Conservation (phyloP, 345 rosid species). For the Rhizophora apiculata region DNA sequence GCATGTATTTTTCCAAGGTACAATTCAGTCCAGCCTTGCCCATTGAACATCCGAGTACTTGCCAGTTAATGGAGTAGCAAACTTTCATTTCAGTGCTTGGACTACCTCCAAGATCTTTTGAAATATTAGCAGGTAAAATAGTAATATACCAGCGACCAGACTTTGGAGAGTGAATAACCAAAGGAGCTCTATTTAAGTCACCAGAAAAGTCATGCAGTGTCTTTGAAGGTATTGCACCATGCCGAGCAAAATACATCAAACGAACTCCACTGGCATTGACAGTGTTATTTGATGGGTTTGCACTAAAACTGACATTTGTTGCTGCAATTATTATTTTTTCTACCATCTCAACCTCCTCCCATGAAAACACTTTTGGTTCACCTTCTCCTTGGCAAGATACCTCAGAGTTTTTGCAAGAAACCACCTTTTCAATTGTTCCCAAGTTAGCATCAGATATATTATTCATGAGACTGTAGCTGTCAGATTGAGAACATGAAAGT, state of each 20-base stretch:
- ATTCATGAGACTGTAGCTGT: constrained; percentile 28
- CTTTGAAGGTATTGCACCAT: constrained; percentile 72
- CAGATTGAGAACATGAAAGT: constrained; percentile 58
- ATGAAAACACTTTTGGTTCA: constrained; percentile 58
- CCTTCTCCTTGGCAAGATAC: constrained; percentile 50
- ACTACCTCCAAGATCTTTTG: constrained; percentile 34
- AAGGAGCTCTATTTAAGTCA: constrained; percentile 47
- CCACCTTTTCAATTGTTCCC: constrained; percentile 35
- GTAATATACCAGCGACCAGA: constrained; percentile 81
- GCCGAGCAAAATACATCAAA: constrained; percentile 65
- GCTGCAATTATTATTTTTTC: constrained; percentile 56
- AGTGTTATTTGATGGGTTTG: constrained; percentile 32
- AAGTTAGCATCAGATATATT: constrained; percentile 17
- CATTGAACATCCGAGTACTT: constrained; percentile 61
- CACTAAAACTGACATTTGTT: constrained; percentile 31
- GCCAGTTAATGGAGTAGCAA: constrained; percentile 67
- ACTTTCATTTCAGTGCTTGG: constrained; percentile 31
- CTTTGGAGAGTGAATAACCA: constrained; percentile 62
- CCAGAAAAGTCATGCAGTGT: constrained; percentile 67
- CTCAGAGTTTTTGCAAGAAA: constrained; percentile 57
- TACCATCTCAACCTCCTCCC: constrained; percentile 56
- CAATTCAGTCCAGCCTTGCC: constrained; percentile 87
- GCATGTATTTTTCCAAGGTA: constrained; percentile 51
- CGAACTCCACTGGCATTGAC: constrained; percentile 26
- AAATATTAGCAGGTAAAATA: constrained; percentile 45